Evolutionary conservation across 805 yeast genomes (phyloP).

Genomic region (Ogataea nakhonphanomensis): DNA sequence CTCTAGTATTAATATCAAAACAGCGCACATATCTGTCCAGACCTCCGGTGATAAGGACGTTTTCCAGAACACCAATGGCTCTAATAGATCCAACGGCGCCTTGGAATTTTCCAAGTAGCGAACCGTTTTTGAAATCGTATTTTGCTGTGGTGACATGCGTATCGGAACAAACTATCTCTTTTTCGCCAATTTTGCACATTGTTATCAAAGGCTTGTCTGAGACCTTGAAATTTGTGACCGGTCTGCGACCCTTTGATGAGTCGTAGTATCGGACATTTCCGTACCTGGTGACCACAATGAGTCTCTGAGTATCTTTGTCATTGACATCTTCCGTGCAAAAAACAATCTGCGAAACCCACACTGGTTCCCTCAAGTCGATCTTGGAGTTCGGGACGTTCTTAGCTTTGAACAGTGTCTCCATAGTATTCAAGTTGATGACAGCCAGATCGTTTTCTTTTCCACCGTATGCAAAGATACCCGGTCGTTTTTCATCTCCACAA

Average conservation of each 20-base stretch:
- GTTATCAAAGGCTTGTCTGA: conserved; percentile 53
- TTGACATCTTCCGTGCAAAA: conserved; percentile 36
- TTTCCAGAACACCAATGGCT: conserved; percentile 31
- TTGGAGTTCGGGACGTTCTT: conserved; percentile 81
- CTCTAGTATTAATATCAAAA: conserved; percentile 58
- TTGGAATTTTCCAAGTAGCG: conserved; percentile 63
- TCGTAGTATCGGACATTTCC: conserved; percentile 79
- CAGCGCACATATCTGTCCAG: conserved; percentile 84
- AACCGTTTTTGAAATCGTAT: conserved; percentile 48
- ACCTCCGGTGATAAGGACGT: conserved; percentile 71
- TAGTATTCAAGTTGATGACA: conserved; percentile 36
- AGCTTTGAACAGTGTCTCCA: conserved; percentile 55
- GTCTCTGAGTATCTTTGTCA: conserved; percentile 39
- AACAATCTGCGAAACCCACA: conserved; percentile 65
- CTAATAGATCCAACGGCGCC: conserved; percentile 76
- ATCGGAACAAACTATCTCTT: conserved; percentile 66
- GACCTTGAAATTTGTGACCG: conserved; percentile 53
- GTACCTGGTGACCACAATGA: conserved; percentile 66
- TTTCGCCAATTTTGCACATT: conserved; percentile 34
- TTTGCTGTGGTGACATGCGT: conserved; percentile 62
- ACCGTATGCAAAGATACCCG: conserved; percentile 68
- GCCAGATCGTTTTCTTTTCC: conserved; percentile 80
- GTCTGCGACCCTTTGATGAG: conserved; percentile 64
- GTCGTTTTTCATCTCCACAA: conserved; percentile 43
- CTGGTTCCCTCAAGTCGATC: conserved; percentile 76